A percentile compares a stretch with the other conserved stretches of the same genome.
Evolutionary conservation across 371 early-diverging fungal species (phyloP).

Genomic region (Actinomortierella wolfii): DNA sequence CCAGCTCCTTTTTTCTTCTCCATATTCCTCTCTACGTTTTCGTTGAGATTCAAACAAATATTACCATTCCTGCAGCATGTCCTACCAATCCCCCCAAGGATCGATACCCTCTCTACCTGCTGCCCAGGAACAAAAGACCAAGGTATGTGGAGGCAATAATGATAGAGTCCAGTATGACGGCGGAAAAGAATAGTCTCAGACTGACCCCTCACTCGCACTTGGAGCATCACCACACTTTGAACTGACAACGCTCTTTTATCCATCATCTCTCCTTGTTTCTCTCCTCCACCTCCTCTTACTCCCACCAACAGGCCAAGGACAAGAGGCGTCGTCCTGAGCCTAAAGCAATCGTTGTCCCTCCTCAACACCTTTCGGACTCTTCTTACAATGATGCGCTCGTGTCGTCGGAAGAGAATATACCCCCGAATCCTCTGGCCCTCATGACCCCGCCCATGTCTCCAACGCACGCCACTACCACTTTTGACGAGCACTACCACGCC

Average conservation of each 20-base stretch:
- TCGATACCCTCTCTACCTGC: not conserved
- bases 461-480: conserved; percentile 26
- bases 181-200: not conserved
- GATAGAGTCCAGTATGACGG: not conserved
- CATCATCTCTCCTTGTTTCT: not conserved
- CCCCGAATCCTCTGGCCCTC: conserved; percentile 12
- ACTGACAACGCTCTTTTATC: not conserved
- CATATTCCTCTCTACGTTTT: not conserved
- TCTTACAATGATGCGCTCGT: not conserved
- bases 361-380: conserved; percentile 15
- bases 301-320: conserved; percentile 12
- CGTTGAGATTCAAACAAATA: not conserved
- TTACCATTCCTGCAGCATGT: not conserved
- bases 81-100: not conserved
- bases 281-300: not conserved
- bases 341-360: conserved; percentile 37
- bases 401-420: not conserved
- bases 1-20: not conserved
- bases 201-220: not conserved
- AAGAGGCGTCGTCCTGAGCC: conserved; percentile 30
- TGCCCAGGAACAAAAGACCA: too few species aligned
- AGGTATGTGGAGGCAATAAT: too few species aligned
- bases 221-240: too few species aligned
- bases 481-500: conserved; percentile 1
- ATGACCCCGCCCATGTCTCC: conserved; percentile 48